Evolutionary conservation across 2,329 filamentous ascomycete genomes (phyloP).

Genomic region (Apiospora aurea): DNA sequence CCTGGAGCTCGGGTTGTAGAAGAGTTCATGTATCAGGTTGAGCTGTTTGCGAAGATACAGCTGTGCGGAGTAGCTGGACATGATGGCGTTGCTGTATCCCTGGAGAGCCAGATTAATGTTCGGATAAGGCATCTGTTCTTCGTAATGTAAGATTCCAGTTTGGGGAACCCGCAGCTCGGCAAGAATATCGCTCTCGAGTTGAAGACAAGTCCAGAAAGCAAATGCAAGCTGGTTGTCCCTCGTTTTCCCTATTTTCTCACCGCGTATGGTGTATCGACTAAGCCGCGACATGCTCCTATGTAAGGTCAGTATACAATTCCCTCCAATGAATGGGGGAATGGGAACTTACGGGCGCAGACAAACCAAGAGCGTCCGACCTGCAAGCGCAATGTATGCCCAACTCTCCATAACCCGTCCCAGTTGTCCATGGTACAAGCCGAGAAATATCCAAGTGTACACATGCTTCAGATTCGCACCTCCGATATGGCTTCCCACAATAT

Average conservation of each 20-base stretch:
- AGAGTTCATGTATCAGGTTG: conserved; percentile 66
- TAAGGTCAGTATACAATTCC: neutral
- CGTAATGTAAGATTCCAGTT: conserved; percentile 66
- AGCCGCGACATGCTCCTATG: conserved; percentile 59
- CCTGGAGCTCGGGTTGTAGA: conserved; percentile 57
- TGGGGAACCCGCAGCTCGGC: conserved; percentile 78
- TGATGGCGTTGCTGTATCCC: conserved; percentile 55
- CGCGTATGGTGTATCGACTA: conserved; percentile 47
- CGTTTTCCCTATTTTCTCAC: conserved; percentile 46
- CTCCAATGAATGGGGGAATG: conserved; percentile 21
- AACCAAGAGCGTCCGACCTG: conserved; percentile 67
- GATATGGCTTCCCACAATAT: conserved; percentile 83
- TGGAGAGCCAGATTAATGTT: conserved; percentile 56
- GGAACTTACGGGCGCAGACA: conserved; percentile 75
- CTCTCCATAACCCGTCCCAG: conserved; percentile 87
- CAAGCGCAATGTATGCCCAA: conserved; percentile 66
- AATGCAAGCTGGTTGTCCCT: conserved; percentile 72
- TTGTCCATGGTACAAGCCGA: conserved; percentile 88
- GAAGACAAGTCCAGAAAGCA: conserved; percentile 92
- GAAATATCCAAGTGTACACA: conserved; percentile 84
- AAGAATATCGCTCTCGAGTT: conserved; percentile 92
- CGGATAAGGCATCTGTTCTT: conserved; percentile 72
- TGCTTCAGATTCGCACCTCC: conserved; percentile 83
- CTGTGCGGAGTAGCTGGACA: conserved; percentile 68
- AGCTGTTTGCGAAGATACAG: conserved; percentile 69